Evolutionary conservation across 768 basidiomycete genomes (phyloP).

Genomic region (Kwoniella sp.): DNA sequence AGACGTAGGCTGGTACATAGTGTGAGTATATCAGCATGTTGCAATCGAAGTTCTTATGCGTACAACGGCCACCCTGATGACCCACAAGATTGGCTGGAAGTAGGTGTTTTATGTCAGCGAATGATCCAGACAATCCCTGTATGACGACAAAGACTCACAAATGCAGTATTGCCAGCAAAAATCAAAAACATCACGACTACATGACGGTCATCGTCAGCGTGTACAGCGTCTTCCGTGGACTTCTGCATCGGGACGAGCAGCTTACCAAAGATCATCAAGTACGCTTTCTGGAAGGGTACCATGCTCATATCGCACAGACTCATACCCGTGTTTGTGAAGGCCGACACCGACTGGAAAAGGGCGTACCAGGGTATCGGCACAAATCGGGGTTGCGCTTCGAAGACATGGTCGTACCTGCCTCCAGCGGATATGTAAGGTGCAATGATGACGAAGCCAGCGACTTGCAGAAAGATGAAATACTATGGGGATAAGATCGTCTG

Average conservation of each 20-base stretch:
- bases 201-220: background rate
- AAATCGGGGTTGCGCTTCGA: slow-evolving; percentile 63
- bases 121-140: no score
- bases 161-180: slow-evolving; percentile 89
- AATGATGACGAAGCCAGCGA: slow-evolving; percentile 71
- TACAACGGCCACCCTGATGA: no score
- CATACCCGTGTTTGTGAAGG: slow-evolving; percentile 86
- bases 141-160: slow-evolving; percentile 67
- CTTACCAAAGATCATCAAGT: slow-evolving; percentile 66
- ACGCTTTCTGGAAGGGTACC: slow-evolving; percentile 86
- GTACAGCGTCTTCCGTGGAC: background rate
- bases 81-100: slow-evolving; percentile 80
- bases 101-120: slow-evolving; percentile 1
- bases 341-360: slow-evolving; percentile 77
- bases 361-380: slow-evolving; percentile 76
- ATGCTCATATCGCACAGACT: slow-evolving; percentile 83
- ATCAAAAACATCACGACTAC: slow-evolving; percentile 68
- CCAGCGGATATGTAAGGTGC: slow-evolving; percentile 73
- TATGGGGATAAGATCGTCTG: slow-evolving; percentile 49
- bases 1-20: slow-evolving; percentile 68
- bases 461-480: slow-evolving; percentile 77
- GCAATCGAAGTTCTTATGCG: no score
- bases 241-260: background rate
- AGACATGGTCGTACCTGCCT: slow-evolving; percentile 64
- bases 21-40: background rate